A percentile compares a stretch with the other conserved stretches of the same genome.
Conservation (phyloP, 2,329 filamentous ascomycete genomes). For the Cladosporium sp. region DNA sequence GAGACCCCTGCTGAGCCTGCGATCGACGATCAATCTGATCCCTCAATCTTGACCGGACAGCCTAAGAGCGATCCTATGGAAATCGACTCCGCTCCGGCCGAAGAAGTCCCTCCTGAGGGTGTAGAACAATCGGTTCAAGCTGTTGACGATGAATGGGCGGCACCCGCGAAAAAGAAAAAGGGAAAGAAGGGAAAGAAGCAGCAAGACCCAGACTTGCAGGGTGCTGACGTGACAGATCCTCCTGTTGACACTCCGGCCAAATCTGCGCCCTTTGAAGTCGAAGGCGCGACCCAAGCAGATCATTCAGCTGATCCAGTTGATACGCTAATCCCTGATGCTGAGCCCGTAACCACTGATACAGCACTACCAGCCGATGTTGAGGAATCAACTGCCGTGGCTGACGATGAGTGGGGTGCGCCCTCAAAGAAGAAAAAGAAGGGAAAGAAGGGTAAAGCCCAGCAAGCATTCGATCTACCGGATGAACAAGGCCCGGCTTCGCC, state of each 20-base stretch:
- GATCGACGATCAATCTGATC: slow-evolving; percentile 8
- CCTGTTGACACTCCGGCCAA: background rate
- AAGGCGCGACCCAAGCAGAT: background rate
- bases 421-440: slow-evolving; percentile 24
- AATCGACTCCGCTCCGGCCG: slow-evolving; percentile 8
- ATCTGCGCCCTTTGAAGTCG: background rate
- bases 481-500: background rate
- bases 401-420: slow-evolving; percentile 21
- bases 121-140: slow-evolving; percentile 16
- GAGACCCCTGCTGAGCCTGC: background rate
- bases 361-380: background rate
- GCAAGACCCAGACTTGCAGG: slow-evolving; percentile 5
- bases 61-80: slow-evolving; percentile 1
- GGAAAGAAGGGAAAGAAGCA: slow-evolving; percentile 35
- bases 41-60: slow-evolving; percentile 16
- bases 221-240: background rate
- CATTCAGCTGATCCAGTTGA: background rate
- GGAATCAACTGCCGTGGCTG: background rate
- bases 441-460: slow-evolving; percentile 22
- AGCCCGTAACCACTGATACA: background rate
- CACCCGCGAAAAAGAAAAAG: slow-evolving; percentile 30
- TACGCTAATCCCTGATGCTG: background rate
- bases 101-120: slow-evolving; percentile 20
- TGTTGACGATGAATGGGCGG: slow-evolving; percentile 23
- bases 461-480: background rate